Evolutionary conservation across 2,329 filamentous ascomycete genomes (phyloP), one percentile per base, ranked within the genome.

Genomic region (Penicillium sp.): DNA sequence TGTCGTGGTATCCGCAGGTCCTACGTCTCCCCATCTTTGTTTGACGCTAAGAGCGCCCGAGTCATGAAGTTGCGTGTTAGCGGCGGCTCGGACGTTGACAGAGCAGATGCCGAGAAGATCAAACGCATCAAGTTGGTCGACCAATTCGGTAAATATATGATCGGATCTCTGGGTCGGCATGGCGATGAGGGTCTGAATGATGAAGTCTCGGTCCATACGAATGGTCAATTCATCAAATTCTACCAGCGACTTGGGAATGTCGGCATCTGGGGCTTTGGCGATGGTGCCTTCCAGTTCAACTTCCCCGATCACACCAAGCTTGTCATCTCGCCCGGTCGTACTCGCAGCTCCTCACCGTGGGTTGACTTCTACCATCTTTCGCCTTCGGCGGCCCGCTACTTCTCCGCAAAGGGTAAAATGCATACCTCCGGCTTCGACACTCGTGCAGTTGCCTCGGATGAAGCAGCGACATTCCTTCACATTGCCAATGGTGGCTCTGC

Each of bases 221-320:
- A 66, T 13, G 65, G 64, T 6, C 72, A 74, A 24, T 78, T 76
- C 53, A 70, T 79, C 59, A 78, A 76, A 47, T 80, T 79, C 61
- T 80, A 79, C 61, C 76, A 79, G 58, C 69, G 77, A 12, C 63
- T 80, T 16, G 77, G 77, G 6, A 79, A 79, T 56, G 76, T 79
- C n/a, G 76, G 76, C n/a, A 72, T 79, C 38, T 80, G 77, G 77
- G 76, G 76, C 2, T 80, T 79, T 56, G 75, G 73, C 23, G 74
- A 79, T 53, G 76, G 76, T 5, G 72, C 75, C 48, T 74, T 80
- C 53, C 77, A 79, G 65, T 79, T 80, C 66, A 80, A 80, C 57
- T 80, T 79, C 58, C 77, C 77, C 2, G 77, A 80, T 50, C 77
- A 80, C 54, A 80, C 77, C 12, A 80, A 80, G 57, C 68, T 80